A percentile compares a stretch with the other conserved stretches of the same genome.
phyloP scores from a whole-genome alignment of 371 early-diverging fungal species.

The Mucor piriformis region DNA sequence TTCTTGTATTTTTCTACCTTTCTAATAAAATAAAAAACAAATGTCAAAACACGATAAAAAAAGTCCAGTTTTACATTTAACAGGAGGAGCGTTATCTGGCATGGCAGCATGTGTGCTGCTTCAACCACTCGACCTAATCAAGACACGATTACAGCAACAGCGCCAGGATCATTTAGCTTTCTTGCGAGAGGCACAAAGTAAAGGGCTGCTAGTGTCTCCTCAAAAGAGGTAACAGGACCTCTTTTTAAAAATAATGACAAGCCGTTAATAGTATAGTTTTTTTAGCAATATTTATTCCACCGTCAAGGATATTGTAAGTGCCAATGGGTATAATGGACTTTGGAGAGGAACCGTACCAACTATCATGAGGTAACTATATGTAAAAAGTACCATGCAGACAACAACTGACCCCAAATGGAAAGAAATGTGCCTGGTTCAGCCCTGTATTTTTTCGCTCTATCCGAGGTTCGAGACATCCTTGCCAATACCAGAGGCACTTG shows the following conservation, averaged over 20 bases:
- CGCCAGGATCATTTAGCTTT: conserved; percentile 58
- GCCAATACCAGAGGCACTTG: conserved; percentile 39
- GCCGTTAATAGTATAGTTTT: no score
- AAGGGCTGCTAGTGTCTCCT: conserved; percentile 34
- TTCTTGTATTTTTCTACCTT: no score
- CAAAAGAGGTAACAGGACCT: conserved; percentile 27
- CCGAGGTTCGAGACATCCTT: conserved; percentile 53
- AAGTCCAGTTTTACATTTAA: conserved; percentile 60
- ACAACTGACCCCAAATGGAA: not conserved
- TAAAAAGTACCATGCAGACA: not conserved
- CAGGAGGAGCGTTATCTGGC: conserved; percentile 85
- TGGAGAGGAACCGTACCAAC: conserved; percentile 94
- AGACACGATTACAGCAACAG: conserved; percentile 83
- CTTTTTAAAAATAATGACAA: not conserved
- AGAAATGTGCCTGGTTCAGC: conserved; percentile 89
- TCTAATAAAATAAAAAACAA: no score
- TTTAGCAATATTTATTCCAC: conserved; percentile 63
- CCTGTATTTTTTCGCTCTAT: conserved; percentile 73
- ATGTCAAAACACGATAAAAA: conserved; percentile 30
- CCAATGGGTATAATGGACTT: conserved; percentile 74
- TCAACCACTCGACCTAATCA: conserved; percentile 93
- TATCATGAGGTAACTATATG: conserved; percentile 70
- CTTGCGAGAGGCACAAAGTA: conserved; percentile 46
- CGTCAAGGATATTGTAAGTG: conserved; percentile 57
- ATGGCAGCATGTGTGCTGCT: conserved; percentile 79